Conservation (phyloP, 2,329 filamentous ascomycete genomes). For the Cytospora paraplurivora region DNA sequence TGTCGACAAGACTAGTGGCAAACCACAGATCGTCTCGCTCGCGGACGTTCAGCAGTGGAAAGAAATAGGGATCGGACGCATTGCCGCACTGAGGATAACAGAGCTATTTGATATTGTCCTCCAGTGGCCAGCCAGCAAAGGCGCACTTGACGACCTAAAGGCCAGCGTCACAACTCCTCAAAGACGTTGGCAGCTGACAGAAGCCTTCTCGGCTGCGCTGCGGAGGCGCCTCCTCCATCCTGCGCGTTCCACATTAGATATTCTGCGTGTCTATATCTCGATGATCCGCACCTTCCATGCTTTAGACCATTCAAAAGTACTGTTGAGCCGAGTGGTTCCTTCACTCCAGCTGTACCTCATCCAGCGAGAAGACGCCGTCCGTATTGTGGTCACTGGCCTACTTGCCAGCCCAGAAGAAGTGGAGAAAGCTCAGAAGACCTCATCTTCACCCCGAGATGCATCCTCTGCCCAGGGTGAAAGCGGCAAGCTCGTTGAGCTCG, state of each 20-base stretch:
- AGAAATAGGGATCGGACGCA: constrained; percentile 66
- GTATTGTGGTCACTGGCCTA: constrained; percentile 74
- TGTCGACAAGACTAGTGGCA: constrained; percentile 41
- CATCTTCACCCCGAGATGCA: constrained; percentile 1
- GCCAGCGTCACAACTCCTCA: constrained; percentile 69
- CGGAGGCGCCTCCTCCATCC: constrained; percentile 71
- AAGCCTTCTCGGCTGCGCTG: constrained; percentile 67
- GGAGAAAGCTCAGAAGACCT: constrained; percentile 34
- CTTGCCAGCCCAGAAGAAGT: constrained; percentile 62
- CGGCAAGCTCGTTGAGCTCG: constrained; percentile 66
- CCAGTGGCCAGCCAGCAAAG: constrained; percentile 70
- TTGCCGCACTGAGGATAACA: constrained; percentile 68
- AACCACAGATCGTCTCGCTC: constrained; percentile 47
- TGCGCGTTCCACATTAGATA: constrained; percentile 73
- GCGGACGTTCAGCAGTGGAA: constrained; percentile 69
- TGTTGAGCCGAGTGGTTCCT: constrained; percentile 73
- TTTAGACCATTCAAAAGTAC: constrained; percentile 75
- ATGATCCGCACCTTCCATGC: constrained; percentile 78
- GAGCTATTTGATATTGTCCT: constrained; percentile 80
- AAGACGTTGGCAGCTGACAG: constrained; percentile 69
- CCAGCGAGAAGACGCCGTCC: constrained; percentile 73
- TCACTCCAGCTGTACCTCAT: constrained; percentile 76
- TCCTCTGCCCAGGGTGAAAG: constrained; percentile 3
- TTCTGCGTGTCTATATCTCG: constrained; percentile 75
- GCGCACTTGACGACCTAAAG: constrained; percentile 73